Base-by-base conservation (phyloP, 257 asterid species). In the Vinca minor region DNA sequence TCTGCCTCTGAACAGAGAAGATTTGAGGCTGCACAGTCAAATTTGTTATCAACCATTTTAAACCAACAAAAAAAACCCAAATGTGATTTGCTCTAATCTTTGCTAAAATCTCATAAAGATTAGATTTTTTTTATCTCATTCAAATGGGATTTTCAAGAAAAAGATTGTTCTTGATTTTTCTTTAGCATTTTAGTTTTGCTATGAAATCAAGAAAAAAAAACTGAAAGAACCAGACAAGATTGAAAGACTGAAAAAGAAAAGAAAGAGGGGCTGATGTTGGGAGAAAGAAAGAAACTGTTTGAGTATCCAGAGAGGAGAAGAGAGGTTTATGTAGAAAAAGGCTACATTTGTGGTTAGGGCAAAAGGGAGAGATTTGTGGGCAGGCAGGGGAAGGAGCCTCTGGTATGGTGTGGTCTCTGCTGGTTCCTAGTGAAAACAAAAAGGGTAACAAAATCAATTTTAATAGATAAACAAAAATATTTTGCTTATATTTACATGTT, bases 281-380 rank as follows among this genome's bases (percentile, higher is more conserved):
- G 7, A 65, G 73, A 71, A 78, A 80, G 70, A 64, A 34, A 65
- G 73, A 71, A 78, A 80, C 76, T 78, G 76, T 70, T 77, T 44
- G 14, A 71, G 45, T 67, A 58, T 76, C 52, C 18, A 69, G 49
- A 69, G 72, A 56, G 79, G 48, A 45, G 72, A 56, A 77, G 48
- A 45, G 76, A 71, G 84, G 74, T 77, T 82, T 87, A 84, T 69
- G 83, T 79, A 77, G 81, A 73, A 76, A 68, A 76, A 68, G 76
- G 68, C 64, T 59, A 69, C 74, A 70, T 72, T 66, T 77, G 74
- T 81, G 87, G 76, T 77, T 84, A 82, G 87, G 83, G 89, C 77
- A 81, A 81, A n/a, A 75, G 77, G 3, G 71, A 18, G 75, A 76
- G 82, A 34, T 62, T 59, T 63, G 67, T n/a, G n/a, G n/a, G n/a